Percentiles rank a stretch among this genome's conserved stretches.
These are phyloP conservation scores for Phytophthora cajani DNA, from an alignment of 352 stramenopile species.

Conservation along the genomic window DNA sequence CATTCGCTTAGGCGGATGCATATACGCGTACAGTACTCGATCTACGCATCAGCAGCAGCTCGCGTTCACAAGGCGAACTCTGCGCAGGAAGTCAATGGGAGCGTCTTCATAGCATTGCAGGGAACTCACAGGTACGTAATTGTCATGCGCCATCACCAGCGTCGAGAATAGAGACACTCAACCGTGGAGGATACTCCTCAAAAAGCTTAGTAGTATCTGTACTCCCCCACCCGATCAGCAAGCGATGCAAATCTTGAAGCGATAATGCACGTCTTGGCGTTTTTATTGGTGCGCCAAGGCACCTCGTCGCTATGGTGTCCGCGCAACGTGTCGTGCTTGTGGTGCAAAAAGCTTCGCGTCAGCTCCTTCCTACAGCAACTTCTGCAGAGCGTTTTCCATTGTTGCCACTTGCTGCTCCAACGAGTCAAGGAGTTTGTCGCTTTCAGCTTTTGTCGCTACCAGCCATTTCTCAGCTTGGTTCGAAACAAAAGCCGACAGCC, in stretches of 20 bases:
- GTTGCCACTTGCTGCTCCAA: slow-evolving; percentile 24
- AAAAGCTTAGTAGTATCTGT: too few species aligned
- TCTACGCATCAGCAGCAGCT: too few species aligned
- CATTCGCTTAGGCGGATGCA: too few species aligned
- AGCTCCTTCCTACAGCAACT: slow-evolving; percentile 35
- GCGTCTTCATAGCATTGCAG: background rate
- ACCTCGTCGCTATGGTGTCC: background rate
- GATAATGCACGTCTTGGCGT: slow-evolving; percentile 1
- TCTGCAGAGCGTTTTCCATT: slow-evolving; percentile 16
- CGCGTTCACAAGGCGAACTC: background rate
- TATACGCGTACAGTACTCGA: too few species aligned
- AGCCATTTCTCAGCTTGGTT: slow-evolving; percentile 20
- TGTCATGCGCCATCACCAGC: background rate
- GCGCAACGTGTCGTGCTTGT: background rate
- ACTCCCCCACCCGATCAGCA: background rate
- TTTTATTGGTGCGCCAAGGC: background rate
- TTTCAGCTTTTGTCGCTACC: slow-evolving; percentile 6
- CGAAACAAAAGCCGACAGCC: slow-evolving; percentile 12
- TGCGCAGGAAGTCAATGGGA: too few species aligned
- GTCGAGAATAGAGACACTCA: background rate
- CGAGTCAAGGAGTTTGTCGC: slow-evolving; percentile 11
- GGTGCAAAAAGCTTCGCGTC: slow-evolving; percentile 19
- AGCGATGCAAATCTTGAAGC: background rate
- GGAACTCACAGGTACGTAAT: background rate
- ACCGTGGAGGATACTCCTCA: background rate